phyloP scores from a whole-genome alignment of 2,329 filamentous ascomycete genomes.

The Hypomyces rosellus region DNA sequence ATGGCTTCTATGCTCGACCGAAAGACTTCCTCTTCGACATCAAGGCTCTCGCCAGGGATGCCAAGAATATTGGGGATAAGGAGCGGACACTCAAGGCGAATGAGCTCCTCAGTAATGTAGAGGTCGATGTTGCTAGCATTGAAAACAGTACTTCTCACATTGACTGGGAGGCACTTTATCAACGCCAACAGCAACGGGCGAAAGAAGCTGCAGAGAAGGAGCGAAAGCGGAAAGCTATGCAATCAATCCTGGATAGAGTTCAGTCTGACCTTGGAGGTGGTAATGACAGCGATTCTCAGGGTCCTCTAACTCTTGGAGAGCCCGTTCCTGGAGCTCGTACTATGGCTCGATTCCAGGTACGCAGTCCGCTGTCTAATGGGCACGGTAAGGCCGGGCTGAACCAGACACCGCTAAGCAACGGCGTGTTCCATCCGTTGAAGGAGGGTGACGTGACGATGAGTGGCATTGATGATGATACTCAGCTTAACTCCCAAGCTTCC shows the following conservation, averaged over 20 bases:
- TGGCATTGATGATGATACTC: constrained; percentile 43
- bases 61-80: constrained; percentile 73
- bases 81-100: constrained; percentile 81
- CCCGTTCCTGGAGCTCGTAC: constrained; percentile 50
- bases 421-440: constrained; percentile 44
- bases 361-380: constrained; percentile 56
- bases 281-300: constrained; percentile 49
- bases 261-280: constrained; percentile 45
- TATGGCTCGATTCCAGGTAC: constrained; percentile 48
- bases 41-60: constrained; percentile 76
- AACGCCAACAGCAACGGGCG: constrained; percentile 61
- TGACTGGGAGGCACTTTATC: constrained; percentile 78
- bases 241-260: constrained; percentile 44
- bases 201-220: constrained; percentile 54
- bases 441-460: constrained; percentile 57
- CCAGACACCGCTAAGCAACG: constrained; percentile 46
- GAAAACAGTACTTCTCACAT: constrained; percentile 60
- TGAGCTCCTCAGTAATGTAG: constrained; percentile 86
- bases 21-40: constrained; percentile 88
- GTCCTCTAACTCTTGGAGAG: constrained; percentile 58
- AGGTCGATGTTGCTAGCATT: constrained; percentile 81
- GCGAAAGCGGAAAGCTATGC: constrained; percentile 56
- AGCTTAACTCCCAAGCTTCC: constrained; percentile 39
- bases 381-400: constrained; percentile 33
- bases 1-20: constrained; percentile 90